These are phyloP conservation scores for Vigna radiata DNA, from an alignment of 306 rosid species.

Conservation along the genomic window DNA sequence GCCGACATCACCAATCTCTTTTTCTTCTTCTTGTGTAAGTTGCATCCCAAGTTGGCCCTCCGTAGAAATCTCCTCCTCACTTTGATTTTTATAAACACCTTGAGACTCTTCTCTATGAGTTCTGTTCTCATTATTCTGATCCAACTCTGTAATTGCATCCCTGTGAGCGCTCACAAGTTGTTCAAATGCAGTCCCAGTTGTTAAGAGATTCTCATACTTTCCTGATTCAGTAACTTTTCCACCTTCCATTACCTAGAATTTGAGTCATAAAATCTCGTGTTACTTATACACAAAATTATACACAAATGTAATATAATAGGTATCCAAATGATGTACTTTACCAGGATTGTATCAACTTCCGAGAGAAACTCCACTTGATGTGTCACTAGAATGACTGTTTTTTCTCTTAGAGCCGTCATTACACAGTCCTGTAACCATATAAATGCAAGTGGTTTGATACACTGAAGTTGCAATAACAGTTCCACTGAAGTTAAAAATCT, in stretches of 20 bases:
- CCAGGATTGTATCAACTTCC: slow-evolving; percentile 71
- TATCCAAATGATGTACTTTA: slow-evolving; percentile 27
- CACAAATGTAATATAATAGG: background rate
- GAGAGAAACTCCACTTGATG: slow-evolving; percentile 90
- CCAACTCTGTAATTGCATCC: slow-evolving; percentile 55
- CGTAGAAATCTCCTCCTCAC: slow-evolving; percentile 47
- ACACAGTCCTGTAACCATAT: slow-evolving; percentile 70
- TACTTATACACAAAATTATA: background rate
- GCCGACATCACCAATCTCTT: slow-evolving; percentile 70
- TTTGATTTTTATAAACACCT: slow-evolving; percentile 41
- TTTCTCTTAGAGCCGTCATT: slow-evolving; percentile 62
- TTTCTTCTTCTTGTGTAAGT: slow-evolving; percentile 81
- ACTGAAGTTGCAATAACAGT: background rate
- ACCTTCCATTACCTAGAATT: slow-evolving; percentile 70
- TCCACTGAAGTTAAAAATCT: background rate
- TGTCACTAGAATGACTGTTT: slow-evolving; percentile 82
- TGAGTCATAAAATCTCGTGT: background rate
- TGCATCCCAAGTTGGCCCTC: slow-evolving; percentile 54
- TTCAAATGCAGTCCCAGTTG: slow-evolving; percentile 73
- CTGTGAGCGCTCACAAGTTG: slow-evolving; percentile 83
- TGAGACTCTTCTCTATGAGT: slow-evolving; percentile 40
- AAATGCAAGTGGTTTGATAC: slow-evolving; percentile 30
- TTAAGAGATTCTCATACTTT: slow-evolving; percentile 65
- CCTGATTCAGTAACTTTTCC: slow-evolving; percentile 73
- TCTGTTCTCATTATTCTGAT: slow-evolving; percentile 44